Evolutionary conservation across 73 alveolate genomes (phyloP).

Genomic region (Breviolum minutum): DNA sequence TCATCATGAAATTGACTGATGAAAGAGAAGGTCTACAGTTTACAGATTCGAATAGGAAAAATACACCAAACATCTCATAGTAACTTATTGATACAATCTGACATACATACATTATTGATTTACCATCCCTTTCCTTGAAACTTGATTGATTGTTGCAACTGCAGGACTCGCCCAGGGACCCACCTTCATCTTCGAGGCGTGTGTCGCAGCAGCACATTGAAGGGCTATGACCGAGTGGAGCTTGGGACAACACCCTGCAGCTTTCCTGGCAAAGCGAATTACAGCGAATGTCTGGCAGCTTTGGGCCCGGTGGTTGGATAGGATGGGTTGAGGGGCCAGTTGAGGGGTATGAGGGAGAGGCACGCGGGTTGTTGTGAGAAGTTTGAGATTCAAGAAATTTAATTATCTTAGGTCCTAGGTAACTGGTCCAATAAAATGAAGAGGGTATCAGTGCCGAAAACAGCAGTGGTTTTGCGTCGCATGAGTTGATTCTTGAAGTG

Average conservation of each 20-base stretch:
- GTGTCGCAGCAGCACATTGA: conserved; percentile 23
- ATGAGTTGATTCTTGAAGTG: too few species aligned
- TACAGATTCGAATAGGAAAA: background rate
- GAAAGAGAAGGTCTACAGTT: too few species aligned
- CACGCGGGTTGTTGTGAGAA: background rate
- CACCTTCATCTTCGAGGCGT: background rate
- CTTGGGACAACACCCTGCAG: conserved; percentile 34
- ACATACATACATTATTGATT: background rate
- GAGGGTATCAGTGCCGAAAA: too few species aligned
- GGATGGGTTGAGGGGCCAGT: background rate
- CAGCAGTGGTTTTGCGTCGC: too few species aligned
- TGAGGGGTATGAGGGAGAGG: too few species aligned
- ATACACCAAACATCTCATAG: background rate
- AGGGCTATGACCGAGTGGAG: conserved; percentile 37
- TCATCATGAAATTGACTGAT: too few species aligned
- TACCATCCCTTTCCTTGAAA: background rate
- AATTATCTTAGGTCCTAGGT: background rate
- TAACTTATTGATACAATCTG: background rate
- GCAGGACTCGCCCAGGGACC: background rate
- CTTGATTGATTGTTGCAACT: background rate
- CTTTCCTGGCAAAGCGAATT: conserved; percentile 50
- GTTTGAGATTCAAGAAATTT: too few species aligned
- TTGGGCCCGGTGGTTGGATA: background rate
- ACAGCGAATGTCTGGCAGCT: background rate
- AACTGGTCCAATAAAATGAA: background rate